These are phyloP conservation scores for Cenchrus americanus DNA, from an alignment of 176 grass and related monocot genomes.

Conservation along the genomic window DNA sequence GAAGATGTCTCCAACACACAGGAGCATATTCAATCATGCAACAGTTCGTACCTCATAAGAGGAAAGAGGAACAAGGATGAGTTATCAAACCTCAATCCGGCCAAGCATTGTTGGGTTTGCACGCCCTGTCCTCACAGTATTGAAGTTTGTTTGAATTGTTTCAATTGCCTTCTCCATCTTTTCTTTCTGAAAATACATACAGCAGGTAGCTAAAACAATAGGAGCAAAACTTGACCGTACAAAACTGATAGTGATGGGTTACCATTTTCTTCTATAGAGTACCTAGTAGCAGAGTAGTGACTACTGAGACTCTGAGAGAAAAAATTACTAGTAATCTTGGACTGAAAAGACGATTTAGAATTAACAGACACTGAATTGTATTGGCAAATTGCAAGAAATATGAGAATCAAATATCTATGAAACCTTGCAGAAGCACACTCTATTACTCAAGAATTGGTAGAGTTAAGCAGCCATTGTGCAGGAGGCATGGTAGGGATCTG, in stretches of 20 bases:
- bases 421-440: no score
- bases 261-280: no score
- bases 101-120: slow-evolving; percentile 96
- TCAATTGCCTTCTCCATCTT: slow-evolving; percentile 96
- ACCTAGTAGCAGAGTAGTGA: no score
- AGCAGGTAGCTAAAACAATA: slow-evolving; percentile 32
- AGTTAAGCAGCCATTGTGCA: no score
- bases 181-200: slow-evolving; percentile 62
- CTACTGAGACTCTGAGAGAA: no score
- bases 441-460: no score
- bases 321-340: no score
- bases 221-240: slow-evolving; percentile 6
- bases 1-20: neutral
- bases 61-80: slow-evolving; percentile 3
- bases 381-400: no score
- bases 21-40: slow-evolving; percentile 19
- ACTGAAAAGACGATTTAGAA: no score
- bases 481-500: no score
- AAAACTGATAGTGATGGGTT: neutral
- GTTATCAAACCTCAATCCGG: slow-evolving; percentile 74
- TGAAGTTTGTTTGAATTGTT: slow-evolving; percentile 75
- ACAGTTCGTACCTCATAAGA: slow-evolving; percentile 14
- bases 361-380: no score
- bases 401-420: no score
- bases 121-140: slow-evolving; percentile 91